These are phyloP conservation scores for Daldinia sp. DNA, from an alignment of 2,329 filamentous ascomycete genomes.

Conservation along the genomic window DNA sequence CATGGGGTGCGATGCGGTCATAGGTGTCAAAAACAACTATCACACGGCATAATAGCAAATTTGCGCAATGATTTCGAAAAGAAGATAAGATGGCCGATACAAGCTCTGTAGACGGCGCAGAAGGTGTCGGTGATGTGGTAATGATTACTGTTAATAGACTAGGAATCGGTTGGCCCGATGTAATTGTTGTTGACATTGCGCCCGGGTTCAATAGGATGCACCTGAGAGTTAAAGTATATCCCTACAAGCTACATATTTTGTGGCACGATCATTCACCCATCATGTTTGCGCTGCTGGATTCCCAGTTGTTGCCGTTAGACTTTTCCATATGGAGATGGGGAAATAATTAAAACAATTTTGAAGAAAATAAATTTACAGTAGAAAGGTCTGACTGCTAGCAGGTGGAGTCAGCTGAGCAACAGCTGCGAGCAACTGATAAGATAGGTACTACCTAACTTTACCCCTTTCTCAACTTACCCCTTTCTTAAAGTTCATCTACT, in stretches of 20 bases:
- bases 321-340: too few species aligned
- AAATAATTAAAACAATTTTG: too few species aligned
- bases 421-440: not conserved
- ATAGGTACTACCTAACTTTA: too few species aligned
- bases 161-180: slow-evolving; percentile 19
- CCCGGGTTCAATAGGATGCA: not conserved
- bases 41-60: slow-evolving; percentile 58
- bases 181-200: slow-evolving; percentile 19
- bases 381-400: not conserved
- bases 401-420: not conserved
- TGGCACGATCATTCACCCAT: too few species aligned
- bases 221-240: not conserved
- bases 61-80: slow-evolving; percentile 58
- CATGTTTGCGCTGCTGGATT: not conserved
- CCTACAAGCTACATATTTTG: not conserved
- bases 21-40: slow-evolving; percentile 66
- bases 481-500: not conserved
- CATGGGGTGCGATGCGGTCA: slow-evolving; percentile 58
- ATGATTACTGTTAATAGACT: slow-evolving; percentile 59
- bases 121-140: slow-evolving; percentile 68
- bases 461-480: not conserved
- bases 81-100: slow-evolving; percentile 61
- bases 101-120: slow-evolving; percentile 65
- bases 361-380: not conserved
- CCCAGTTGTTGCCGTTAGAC: not conserved